phyloP scores from a whole-genome alignment of 805 yeast species.

The Tetrapisispora fleetii region DNA sequence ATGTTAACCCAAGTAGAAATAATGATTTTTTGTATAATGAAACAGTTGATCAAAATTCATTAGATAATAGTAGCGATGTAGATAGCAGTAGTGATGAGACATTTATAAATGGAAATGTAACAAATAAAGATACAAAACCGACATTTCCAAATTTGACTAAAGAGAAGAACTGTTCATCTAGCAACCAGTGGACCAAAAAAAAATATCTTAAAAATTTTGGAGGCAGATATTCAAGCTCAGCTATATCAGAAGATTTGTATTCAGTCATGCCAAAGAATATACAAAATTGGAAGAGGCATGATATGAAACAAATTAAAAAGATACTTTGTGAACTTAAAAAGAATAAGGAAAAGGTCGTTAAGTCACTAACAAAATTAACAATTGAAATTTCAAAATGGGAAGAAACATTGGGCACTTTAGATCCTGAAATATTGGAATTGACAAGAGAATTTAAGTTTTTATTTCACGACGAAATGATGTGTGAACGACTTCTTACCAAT shows the following conservation, averaged over 20 bases:
- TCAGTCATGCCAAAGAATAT: neutral
- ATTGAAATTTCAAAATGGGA: conserved; percentile 16
- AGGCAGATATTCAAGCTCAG: neutral
- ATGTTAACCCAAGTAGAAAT: neutral
- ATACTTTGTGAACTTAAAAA: conserved; percentile 11
- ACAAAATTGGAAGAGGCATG: conserved; percentile 6
- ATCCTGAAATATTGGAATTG: conserved; percentile 7
- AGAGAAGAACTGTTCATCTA: neutral
- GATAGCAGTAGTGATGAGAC: conserved; percentile 16
- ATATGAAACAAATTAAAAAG: conserved; percentile 13
- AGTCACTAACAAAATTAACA: conserved; percentile 13
- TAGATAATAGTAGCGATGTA: neutral
- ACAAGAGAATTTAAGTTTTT: conserved; percentile 16
- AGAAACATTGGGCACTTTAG: conserved; percentile 8
- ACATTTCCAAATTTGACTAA: conserved; percentile 6
- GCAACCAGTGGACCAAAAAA: neutral
- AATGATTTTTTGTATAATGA: neutral
- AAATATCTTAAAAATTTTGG: conserved; percentile 1
- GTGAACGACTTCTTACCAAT: conserved; percentile 15
- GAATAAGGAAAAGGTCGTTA: conserved; percentile 13
- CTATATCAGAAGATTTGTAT: neutral
- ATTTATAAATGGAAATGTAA: conserved; percentile 19
- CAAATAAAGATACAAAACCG: conserved; percentile 8
- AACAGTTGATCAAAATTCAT: neutral
- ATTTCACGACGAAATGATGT: conserved; percentile 16